phyloP scores from a whole-genome alignment of 441 rosid genomes.

The Bruguiera hainesii region DNA sequence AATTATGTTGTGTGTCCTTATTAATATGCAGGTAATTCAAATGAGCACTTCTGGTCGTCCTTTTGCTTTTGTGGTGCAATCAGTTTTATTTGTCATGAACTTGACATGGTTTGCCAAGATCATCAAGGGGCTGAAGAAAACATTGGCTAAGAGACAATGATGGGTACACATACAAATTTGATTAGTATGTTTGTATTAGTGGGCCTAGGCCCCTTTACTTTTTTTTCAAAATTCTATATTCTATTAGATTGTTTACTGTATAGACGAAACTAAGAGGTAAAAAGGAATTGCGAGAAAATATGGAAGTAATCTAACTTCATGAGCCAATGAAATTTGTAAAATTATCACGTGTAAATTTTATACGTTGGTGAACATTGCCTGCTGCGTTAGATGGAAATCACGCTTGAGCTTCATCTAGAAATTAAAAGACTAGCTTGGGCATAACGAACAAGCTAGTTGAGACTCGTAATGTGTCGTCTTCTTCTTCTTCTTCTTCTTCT shows the following conservation, averaged over 20 bases:
- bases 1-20: too few species aligned
- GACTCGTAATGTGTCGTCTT: too few species aligned
- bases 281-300: neutral
- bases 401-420: too few species aligned
- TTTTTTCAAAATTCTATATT: neutral
- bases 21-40: conserved; percentile 37
- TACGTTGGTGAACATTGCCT: too few species aligned
- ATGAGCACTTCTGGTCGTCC: conserved; percentile 34
- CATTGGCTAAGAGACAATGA: conserved; percentile 36
- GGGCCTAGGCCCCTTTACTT: neutral
- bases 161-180: conserved; percentile 4
- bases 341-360: too few species aligned
- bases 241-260: conserved; percentile 7
- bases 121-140: conserved; percentile 42
- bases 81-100: conserved; percentile 31
- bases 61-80: conserved; percentile 36
- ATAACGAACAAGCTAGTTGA: too few species aligned
- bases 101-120: conserved; percentile 44
- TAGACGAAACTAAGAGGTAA: conserved; percentile 10
- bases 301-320: neutral
- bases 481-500: too few species aligned
- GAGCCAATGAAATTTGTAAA: neutral
- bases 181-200: neutral
- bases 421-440: too few species aligned
- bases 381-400: too few species aligned